Evolutionary conservation across 78 protist species (phyloP).

Genomic region (Monosiga brevicollis): DNA sequence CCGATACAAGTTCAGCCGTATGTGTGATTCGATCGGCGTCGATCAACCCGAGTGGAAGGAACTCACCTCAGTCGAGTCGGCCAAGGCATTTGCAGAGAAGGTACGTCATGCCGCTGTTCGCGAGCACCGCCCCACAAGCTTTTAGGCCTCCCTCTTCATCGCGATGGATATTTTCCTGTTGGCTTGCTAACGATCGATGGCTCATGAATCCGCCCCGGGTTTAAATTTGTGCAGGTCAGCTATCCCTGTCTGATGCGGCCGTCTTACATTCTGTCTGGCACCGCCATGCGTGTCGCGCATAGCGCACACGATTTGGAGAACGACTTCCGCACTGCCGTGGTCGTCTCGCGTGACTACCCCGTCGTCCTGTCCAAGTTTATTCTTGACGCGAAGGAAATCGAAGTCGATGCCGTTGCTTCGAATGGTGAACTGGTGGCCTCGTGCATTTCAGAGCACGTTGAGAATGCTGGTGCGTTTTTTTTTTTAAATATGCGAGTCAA

Average conservation of each 20-base stretch:
- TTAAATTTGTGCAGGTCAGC: conserved; percentile 65
- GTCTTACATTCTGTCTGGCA: conserved; percentile 87
- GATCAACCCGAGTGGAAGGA: conserved; percentile 90
- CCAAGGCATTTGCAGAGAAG: background rate
- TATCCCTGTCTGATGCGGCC: conserved; percentile 93
- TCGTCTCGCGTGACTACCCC: conserved; percentile 52
- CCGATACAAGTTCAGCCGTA: conserved; percentile 86
- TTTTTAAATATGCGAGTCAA: no score
- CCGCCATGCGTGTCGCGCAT: conserved; percentile 89
- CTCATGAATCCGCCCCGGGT: no score
- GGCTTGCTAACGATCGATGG: no score
- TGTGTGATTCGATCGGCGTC: conserved; percentile 77
- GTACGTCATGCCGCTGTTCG: background rate
- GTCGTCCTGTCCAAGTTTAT: conserved; percentile 79
- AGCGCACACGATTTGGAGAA: conserved; percentile 54
- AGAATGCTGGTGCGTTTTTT: no score
- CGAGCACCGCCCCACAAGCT: no score
- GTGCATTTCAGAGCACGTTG: conserved; percentile 93
- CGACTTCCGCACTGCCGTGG: conserved; percentile 70
- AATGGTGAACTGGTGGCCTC: conserved; percentile 73
- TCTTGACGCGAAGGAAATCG: conserved; percentile 88
- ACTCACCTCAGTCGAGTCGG: conserved; percentile 30
- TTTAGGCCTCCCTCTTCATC: no score
- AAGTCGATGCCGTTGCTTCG: conserved; percentile 87
- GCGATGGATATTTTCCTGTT: no score